These are phyloP conservation scores for Trichoderma breve DNA, from an alignment of 2,329 filamentous ascomycete species.

Conservation along the genomic window DNA sequence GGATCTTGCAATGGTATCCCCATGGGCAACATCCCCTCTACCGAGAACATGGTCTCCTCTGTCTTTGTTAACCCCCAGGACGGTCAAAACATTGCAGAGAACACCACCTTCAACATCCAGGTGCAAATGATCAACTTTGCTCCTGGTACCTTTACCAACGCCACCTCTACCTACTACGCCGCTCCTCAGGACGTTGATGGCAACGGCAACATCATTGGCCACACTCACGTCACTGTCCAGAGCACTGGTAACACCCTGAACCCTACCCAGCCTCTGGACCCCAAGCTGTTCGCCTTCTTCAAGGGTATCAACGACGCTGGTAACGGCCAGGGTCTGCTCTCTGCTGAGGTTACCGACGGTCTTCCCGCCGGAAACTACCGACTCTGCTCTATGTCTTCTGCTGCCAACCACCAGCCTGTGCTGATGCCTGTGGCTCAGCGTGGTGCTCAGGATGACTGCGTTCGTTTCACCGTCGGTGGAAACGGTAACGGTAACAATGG, in stretches of 20 bases:
- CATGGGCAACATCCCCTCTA: constrained; percentile 60
- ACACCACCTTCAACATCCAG: constrained; percentile 52
- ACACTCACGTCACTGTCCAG: constrained; percentile 60
- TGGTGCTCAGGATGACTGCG: constrained; percentile 64
- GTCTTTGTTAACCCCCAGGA: constrained; percentile 54
- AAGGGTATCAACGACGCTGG: constrained; percentile 65
- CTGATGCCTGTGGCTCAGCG: constrained; percentile 66
- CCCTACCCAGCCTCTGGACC: constrained; percentile 52
- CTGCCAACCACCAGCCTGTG: constrained; percentile 66
- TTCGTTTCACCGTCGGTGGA: constrained; percentile 54
- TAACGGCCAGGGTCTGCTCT: constrained; percentile 53
- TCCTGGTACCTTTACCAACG: constrained; percentile 61
- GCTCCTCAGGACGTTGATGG: constrained; percentile 54
- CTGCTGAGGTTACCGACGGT: constrained; percentile 54
- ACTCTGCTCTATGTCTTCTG: constrained; percentile 60
- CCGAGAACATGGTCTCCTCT: constrained; percentile 55
- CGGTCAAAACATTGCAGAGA: constrained; percentile 45
- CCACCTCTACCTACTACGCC: constrained; percentile 58
- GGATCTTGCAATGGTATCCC: constrained; percentile 63
- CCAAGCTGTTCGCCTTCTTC: constrained; percentile 59
- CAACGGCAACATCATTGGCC: constrained; percentile 53
- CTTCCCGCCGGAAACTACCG: constrained; percentile 63
- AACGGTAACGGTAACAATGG: constrained; percentile 28
- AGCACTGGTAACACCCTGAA: constrained; percentile 51
- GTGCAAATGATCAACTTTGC: constrained; percentile 53